Evolutionary conservation across 306 rosid genomes (phyloP).

Genomic region (Astragalus glycyphyllos): DNA sequence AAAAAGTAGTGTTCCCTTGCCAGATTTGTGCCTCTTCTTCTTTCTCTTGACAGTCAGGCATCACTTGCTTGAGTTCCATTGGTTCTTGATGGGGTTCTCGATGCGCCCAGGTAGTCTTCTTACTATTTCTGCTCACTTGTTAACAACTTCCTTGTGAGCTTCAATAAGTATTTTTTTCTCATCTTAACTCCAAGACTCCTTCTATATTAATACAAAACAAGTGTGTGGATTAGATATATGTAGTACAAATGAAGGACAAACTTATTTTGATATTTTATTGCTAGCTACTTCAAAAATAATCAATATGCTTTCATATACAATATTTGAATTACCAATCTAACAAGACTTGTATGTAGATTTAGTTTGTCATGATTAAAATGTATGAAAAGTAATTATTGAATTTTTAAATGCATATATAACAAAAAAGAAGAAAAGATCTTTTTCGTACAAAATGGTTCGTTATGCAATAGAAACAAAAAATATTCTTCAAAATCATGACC

Average conservation of each 20-base stretch:
- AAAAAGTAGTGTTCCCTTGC: slow-evolving; percentile 18
- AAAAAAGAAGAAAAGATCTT: too few species aligned
- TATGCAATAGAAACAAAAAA: too few species aligned
- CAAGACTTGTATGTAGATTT: too few species aligned
- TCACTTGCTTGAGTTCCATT: slow-evolving; percentile 78
- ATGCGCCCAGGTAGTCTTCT: slow-evolving; percentile 61
- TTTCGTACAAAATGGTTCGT: background rate
- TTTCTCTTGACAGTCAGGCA: slow-evolving; percentile 49
- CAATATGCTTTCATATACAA: too few species aligned
- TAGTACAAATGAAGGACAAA: too few species aligned
- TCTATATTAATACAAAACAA: slow-evolving; percentile 49
- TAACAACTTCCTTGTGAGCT: slow-evolving; percentile 68
- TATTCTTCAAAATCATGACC: too few species aligned
- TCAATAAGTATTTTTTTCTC: slow-evolving; percentile 65
- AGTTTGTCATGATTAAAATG: background rate
- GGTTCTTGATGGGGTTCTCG: slow-evolving; percentile 77
- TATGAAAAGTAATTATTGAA: background rate
- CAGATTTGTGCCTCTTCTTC: slow-evolving; percentile 17
- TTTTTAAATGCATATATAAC: background rate
- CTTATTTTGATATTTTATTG: background rate
- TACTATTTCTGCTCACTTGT: slow-evolving; percentile 83
- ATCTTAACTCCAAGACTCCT: slow-evolving; percentile 75
- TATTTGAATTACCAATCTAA: too few species aligned
- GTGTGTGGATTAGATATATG: background rate
- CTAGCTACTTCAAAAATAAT: background rate